phyloP scores from a whole-genome alignment of 345 rosid genomes.

The Lepidium aucheri region DNA sequence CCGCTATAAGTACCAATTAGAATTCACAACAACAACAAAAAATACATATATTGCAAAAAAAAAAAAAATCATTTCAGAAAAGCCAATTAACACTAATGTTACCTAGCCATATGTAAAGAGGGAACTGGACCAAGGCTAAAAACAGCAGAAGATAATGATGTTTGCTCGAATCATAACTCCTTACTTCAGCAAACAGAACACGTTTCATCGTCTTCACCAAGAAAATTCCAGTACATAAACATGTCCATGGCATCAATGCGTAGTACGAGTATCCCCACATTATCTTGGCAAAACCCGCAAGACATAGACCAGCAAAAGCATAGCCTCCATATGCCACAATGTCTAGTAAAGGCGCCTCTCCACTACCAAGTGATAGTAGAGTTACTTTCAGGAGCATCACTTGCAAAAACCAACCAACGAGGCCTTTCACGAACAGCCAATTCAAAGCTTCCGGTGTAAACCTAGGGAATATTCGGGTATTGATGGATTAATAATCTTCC shows the following conservation, averaged over 20 bases:
- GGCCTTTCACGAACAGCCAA: constrained; percentile 49
- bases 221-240: constrained; percentile 44
- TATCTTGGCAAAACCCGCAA: constrained; percentile 36
- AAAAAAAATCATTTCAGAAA: constrained; percentile 22
- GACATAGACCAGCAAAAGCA: constrained; percentile 43
- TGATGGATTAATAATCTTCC: not conserved
- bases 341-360: constrained; percentile 46
- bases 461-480: constrained; percentile 1
- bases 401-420: constrained; percentile 45
- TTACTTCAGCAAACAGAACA: constrained; percentile 79
- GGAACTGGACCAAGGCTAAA: constrained; percentile 82
- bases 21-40: constrained; percentile 3
- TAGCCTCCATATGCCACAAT: constrained; percentile 50
- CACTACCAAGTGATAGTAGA: constrained; percentile 41
- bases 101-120: constrained; percentile 85
- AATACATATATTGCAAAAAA: not conserved
- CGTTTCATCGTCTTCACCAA: constrained; percentile 60
- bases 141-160: constrained; percentile 79
- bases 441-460: constrained; percentile 47
- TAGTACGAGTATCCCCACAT: constrained; percentile 34
- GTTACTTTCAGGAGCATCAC: constrained; percentile 42
- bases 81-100: constrained; percentile 85
- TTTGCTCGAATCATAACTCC: constrained; percentile 75
- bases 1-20: not conserved
- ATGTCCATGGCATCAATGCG: constrained; percentile 37